phyloP scores from a whole-genome alignment of 2,329 filamentous ascomycete genomes.

The Penicillium verrucosum region DNA sequence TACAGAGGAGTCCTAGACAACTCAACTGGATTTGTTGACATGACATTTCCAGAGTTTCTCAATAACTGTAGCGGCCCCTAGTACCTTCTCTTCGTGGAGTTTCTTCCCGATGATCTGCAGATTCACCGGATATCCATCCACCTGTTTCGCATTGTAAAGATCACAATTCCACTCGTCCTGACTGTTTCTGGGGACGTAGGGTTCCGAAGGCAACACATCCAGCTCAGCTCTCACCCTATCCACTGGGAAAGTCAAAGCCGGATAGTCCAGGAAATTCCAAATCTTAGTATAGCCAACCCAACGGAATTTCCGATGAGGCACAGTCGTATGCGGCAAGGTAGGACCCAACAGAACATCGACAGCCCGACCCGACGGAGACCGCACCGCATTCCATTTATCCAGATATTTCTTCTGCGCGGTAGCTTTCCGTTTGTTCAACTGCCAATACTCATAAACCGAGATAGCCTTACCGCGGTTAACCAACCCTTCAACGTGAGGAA shows the following conservation, averaged over 20 bases:
- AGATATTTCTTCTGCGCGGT: slow-evolving; percentile 55
- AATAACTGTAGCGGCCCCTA: slow-evolving; percentile 42
- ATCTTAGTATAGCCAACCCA: slow-evolving; percentile 61
- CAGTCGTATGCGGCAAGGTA: slow-evolving; percentile 58
- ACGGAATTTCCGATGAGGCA: slow-evolving; percentile 42
- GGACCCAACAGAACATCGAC: slow-evolving; percentile 60
- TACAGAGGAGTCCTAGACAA: neutral
- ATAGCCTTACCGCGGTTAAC: slow-evolving; percentile 53
- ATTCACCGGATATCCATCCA: slow-evolving; percentile 49
- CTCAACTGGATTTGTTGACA: neutral
- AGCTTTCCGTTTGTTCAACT: slow-evolving; percentile 59
- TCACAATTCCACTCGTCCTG: slow-evolving; percentile 53
- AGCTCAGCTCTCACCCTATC: slow-evolving; percentile 46
- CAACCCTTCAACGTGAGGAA: slow-evolving; percentile 58
- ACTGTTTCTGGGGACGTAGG: slow-evolving; percentile 49
- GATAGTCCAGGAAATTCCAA: slow-evolving; percentile 63
- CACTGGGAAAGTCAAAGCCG: slow-evolving; percentile 55
- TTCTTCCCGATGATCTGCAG: slow-evolving; percentile 53
- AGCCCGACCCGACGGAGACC: slow-evolving; percentile 44
- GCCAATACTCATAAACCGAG: slow-evolving; percentile 65
- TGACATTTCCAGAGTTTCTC: slow-evolving; percentile 26
- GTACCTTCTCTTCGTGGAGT: slow-evolving; percentile 55
- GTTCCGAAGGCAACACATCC: slow-evolving; percentile 35
- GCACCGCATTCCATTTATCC: slow-evolving; percentile 55
- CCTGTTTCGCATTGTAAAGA: slow-evolving; percentile 45